These are phyloP conservation scores for Kluyveromyces sp. DNA, from an alignment of 1,139 yeast genomes.

Conservation along the genomic window DNA sequence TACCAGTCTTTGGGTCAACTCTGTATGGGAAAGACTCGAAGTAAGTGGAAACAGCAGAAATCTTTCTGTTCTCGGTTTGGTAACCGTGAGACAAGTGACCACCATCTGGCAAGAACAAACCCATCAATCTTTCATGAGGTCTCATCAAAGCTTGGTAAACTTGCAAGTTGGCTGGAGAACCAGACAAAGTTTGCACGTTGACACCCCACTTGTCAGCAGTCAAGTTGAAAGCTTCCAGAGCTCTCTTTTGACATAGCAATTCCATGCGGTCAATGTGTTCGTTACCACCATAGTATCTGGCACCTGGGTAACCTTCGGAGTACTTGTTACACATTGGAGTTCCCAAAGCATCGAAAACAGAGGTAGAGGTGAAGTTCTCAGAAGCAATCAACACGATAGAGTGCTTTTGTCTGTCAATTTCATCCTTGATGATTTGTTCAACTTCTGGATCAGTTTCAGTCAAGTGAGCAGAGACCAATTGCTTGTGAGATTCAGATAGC, in stretches of 20 bases:
- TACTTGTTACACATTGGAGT: constrained; percentile 93
- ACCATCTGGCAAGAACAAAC: constrained; percentile 94
- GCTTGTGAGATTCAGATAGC: constrained; percentile 56
- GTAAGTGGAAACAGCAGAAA: constrained; percentile 91
- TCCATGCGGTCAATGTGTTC: constrained; percentile 94
- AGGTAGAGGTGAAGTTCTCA: constrained; percentile 93
- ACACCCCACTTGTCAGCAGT: constrained; percentile 93
- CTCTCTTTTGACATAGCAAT: constrained; percentile 84
- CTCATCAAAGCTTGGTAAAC: constrained; percentile 92
- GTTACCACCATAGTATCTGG: constrained; percentile 84
- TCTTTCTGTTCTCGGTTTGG: constrained; percentile 92
- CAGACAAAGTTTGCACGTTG: constrained; percentile 91
- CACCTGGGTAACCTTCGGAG: constrained; percentile 85
- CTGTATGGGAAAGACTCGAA: constrained; percentile 99
- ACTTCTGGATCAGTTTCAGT: constrained; percentile 79
- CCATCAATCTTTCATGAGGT: constrained; percentile 95
- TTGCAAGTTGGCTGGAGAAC: constrained; percentile 96
- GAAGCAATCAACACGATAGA: constrained; percentile 92
- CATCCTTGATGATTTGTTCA: constrained; percentile 73
- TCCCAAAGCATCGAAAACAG: constrained; percentile 95
- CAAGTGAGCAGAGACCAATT: constrained; percentile 60
- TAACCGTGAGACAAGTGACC: constrained; percentile 98
- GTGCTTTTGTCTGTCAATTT: constrained; percentile 88
- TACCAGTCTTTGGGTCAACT: constrained; percentile 81
- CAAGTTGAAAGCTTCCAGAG: constrained; percentile 75